Evolutionary conservation across 1,284 basidiomycete genomes (phyloP), one percentile per base, ranked within the genome.

Genomic region (Fistulinella cinereoalba): DNA sequence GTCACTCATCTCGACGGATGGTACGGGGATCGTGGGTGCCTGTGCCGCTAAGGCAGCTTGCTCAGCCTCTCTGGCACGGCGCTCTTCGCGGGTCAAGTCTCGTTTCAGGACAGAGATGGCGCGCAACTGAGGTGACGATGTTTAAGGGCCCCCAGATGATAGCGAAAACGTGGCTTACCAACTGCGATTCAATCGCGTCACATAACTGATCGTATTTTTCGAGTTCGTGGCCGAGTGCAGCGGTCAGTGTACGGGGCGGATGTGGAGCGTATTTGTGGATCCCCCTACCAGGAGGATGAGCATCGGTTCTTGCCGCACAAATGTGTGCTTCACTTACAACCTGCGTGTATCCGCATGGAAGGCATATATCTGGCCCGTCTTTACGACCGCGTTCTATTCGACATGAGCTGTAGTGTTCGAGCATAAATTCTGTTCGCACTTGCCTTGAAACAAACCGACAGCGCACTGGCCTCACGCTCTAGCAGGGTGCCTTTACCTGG

Each of bases 151-250:
- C n/a, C 25, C n/a, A 25, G 18, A 23, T 21, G 34, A 38, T 15
- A 31, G 33, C 37, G 33, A 23, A 29, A 22, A n/a, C 27, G 37
- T 60, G n/a, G 56, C 80, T 64, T 61, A 82, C 87, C 51, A 90
- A 58, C 44, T 81, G 79, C 29, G 79, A 74, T 59, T 89, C 87
- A 42, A 90, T 77, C 3, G 78, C 71, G 58, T 90, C 87, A 53
- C 85, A 88, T 7, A 89, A 56, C 55, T 87, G 85, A 56, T 89
- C 85, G 54, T 85, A 90, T 57, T 77, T 81, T 60, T 87, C 85
- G 2, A 88, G 68, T 57, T 88, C 85, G 29, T 77, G 76, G 12
- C 85, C 83, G 19, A 90, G 71, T 13, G 81, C 72, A 6, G 78
- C 70, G 6, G 76, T 81, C 15, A 88, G 64, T 7, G 81, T 74